Evolutionary conservation across 2,329 filamentous ascomycete genomes (phyloP).

Genomic region (Beauveria caledonica): DNA sequence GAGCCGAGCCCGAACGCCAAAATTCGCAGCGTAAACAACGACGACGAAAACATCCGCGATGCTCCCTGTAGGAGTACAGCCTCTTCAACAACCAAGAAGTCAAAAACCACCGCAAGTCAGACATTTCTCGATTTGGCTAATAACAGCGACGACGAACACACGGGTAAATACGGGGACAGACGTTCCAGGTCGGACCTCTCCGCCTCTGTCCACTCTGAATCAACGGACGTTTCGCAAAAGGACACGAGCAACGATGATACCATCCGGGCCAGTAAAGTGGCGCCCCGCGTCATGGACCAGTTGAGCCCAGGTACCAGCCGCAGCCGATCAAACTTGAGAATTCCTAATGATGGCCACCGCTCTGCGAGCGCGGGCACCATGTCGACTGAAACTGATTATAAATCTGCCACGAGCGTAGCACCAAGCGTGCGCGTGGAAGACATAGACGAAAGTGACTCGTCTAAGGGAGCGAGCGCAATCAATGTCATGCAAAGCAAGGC

Average conservation of each 20-base stretch:
- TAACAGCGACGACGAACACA: conserved; percentile 33
- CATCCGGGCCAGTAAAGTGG: conserved; percentile 20
- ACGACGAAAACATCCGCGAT: conserved; percentile 24
- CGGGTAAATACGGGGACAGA: neutral
- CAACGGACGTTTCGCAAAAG: conserved; percentile 1
- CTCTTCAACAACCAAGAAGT: conserved; percentile 17
- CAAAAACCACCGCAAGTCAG: conserved; percentile 22
- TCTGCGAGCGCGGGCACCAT: conserved; percentile 26
- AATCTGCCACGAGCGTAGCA: conserved; percentile 33
- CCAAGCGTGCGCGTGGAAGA: conserved; percentile 32
- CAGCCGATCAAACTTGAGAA: conserved; percentile 28
- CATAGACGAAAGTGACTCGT: conserved; percentile 29
- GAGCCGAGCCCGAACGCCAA: conserved; percentile 63
- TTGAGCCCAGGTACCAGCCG: conserved; percentile 27
- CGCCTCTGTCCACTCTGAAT: neutral
- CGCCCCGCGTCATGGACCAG: conserved; percentile 17
- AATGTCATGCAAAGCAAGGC: conserved; percentile 31
- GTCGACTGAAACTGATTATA: conserved; percentile 32
- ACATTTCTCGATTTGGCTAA: conserved; percentile 44
- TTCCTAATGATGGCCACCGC: conserved; percentile 34
- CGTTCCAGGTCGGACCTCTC: neutral
- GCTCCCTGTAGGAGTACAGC: conserved; percentile 25
- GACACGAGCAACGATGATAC: conserved; percentile 21
- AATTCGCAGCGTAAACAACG: conserved; percentile 55
- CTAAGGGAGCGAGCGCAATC: conserved; percentile 19